Evolutionary conservation across 192 early-diverging fungal genomes (phyloP).

Genomic region (Rhizophlyctis rosea): DNA sequence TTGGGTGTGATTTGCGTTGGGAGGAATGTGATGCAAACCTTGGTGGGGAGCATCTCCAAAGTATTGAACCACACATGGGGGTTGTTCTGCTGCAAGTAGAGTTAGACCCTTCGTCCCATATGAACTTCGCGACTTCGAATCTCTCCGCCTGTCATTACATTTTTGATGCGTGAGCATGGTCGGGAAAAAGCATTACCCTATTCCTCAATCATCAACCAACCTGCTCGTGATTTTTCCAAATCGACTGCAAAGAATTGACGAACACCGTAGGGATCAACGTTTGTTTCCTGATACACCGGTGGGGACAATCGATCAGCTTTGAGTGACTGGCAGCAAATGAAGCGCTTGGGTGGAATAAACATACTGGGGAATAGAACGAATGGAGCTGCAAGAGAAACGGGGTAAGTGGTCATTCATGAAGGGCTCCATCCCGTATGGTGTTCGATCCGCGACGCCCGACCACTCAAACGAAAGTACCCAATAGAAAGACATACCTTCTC

Average conservation of each 20-base stretch:
- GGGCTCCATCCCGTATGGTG: too few species aligned
- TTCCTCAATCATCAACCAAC: not conserved
- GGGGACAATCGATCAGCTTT: not conserved
- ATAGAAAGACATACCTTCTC: too few species aligned
- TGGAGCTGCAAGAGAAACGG: too few species aligned
- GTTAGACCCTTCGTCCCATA: not conserved
- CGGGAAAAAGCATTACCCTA: too few species aligned
- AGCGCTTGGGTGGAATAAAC: too few species aligned
- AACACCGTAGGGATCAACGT: not conserved
- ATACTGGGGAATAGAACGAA: too few species aligned
- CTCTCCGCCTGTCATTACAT: not conserved
- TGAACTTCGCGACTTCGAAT: not conserved
- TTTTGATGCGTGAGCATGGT: too few species aligned
- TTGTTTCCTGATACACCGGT: not conserved
- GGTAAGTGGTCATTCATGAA: too few species aligned
- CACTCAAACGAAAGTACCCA: too few species aligned
- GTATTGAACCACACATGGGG: not conserved
- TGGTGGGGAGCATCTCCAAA: not conserved
- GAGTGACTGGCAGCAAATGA: not conserved
- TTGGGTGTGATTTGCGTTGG: too few species aligned
- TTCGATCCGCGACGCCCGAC: too few species aligned
- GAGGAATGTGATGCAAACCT: not conserved
- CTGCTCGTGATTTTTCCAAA: not conserved
- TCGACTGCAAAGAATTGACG: not conserved
- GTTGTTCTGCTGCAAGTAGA: not conserved